These are phyloP conservation scores for Elsinoe arachidis DNA, from an alignment of 2,329 filamentous ascomycete species.

Conservation along the genomic window DNA sequence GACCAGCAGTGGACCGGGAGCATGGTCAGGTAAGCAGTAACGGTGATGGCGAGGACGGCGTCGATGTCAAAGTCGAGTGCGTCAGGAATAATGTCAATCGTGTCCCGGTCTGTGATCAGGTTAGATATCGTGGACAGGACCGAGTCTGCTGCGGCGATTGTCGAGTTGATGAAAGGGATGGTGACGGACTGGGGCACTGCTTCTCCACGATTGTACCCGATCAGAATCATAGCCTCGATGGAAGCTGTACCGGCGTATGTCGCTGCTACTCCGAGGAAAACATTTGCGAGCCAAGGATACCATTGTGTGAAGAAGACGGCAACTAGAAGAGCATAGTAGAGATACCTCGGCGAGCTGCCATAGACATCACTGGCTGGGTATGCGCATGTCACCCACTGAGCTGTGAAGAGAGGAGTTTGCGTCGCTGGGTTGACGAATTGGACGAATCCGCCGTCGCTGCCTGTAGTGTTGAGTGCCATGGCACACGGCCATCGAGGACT, in stretches of 20 bases:
- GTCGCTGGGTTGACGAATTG: slow-evolving; percentile 9
- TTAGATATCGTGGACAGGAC: neutral
- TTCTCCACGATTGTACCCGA: neutral
- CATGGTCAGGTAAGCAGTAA: slow-evolving; percentile 5
- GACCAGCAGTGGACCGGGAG: slow-evolving; percentile 5
- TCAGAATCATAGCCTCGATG: slow-evolving; percentile 5
- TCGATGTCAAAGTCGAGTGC: slow-evolving; percentile 5
- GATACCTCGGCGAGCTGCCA: neutral
- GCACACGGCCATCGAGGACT: neutral
- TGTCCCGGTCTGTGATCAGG: neutral
- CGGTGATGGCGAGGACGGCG: slow-evolving; percentile 1
- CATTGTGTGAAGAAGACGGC: slow-evolving; percentile 3
- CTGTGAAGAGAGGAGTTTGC: neutral
- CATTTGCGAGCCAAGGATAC: slow-evolving; percentile 7
- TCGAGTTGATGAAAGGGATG: slow-evolving; percentile 5
- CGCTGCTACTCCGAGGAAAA: slow-evolving; percentile 1
- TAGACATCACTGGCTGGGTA: slow-evolving; percentile 3
- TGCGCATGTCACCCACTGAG: neutral
- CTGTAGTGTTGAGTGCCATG: neutral
- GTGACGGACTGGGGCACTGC: neutral
- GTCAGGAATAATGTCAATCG: neutral
- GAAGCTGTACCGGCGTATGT: slow-evolving; percentile 7
- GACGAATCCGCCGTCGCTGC: neutral
- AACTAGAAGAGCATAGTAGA: slow-evolving; percentile 2
- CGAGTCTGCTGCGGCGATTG: neutral